These are phyloP conservation scores for Eutrema heterophyllum DNA, from an alignment of 345 rosid species.

Conservation along the genomic window DNA sequence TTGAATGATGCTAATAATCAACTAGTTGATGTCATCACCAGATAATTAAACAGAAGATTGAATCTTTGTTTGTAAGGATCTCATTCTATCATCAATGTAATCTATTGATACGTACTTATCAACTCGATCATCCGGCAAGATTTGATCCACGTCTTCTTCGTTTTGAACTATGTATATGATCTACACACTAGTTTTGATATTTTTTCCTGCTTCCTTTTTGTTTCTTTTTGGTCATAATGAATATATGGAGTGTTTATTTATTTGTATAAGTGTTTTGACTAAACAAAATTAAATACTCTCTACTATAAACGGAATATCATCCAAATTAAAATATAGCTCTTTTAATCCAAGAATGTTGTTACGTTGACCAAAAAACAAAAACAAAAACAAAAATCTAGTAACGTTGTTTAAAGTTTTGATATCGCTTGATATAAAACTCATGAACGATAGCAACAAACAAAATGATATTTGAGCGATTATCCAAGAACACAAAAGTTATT, in stretches of 20 bases:
- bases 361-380: not conserved
- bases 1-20: slow-evolving; percentile 27
- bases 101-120: not conserved
- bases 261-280: not conserved
- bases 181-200: not conserved
- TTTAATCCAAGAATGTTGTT: not conserved
- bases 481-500: not conserved
- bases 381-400: not conserved
- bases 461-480: not conserved
- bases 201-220: not conserved
- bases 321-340: not conserved
- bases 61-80: slow-evolving; percentile 2
- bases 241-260: not conserved
- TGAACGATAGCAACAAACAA: not conserved
- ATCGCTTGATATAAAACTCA: not conserved
- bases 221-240: not conserved
- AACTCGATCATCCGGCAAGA: slow-evolving; percentile 1
- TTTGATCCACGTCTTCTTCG: slow-evolving; percentile 19
- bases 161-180: not conserved
- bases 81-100: slow-evolving; percentile 4
- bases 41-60: not conserved
- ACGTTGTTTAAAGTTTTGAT: not conserved
- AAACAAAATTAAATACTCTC: not conserved
- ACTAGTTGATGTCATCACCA: slow-evolving; percentile 15
- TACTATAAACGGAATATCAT: not conserved